Conservation (phyloP, 176 grass and related monocot species). For the Oryza nivara region DNA sequence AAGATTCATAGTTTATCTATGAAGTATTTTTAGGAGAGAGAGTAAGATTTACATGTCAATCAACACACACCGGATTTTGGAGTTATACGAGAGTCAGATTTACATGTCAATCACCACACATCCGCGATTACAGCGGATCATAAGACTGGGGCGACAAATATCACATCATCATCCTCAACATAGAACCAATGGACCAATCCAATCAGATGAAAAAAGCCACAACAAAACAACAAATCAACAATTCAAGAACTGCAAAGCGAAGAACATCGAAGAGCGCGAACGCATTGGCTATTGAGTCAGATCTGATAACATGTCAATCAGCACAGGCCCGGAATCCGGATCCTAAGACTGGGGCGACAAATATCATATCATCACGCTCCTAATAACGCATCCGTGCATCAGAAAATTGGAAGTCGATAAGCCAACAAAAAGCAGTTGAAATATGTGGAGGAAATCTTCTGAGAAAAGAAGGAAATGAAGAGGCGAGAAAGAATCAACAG, state of each 20-base stretch:
- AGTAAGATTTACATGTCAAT: conserved; percentile 44
- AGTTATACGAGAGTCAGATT: conserved; percentile 23
- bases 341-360: conserved; percentile 87
- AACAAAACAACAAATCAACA: neutral
- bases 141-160: conserved; percentile 56
- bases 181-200: neutral
- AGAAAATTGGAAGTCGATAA: neutral
- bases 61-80: neutral
- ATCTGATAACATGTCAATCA: conserved; percentile 65
- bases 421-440: neutral
- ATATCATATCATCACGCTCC: conserved; percentile 62
- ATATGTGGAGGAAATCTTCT: neutral
- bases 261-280: too few species aligned
- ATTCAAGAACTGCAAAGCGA: neutral
- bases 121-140: neutral
- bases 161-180: conserved; percentile 30
- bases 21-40: neutral
- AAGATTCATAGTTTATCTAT: neutral
- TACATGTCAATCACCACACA: conserved; percentile 41
- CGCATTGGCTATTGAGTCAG: conserved; percentile 41
- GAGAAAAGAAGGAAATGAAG: too few species aligned
- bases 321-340: conserved; percentile 47
- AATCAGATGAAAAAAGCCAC: neutral
- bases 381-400: neutral
- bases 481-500: neutral